These are phyloP conservation scores for Diversispora epigaea DNA, from an alignment of 192 early-diverging fungal species.

Conservation along the genomic window DNA sequence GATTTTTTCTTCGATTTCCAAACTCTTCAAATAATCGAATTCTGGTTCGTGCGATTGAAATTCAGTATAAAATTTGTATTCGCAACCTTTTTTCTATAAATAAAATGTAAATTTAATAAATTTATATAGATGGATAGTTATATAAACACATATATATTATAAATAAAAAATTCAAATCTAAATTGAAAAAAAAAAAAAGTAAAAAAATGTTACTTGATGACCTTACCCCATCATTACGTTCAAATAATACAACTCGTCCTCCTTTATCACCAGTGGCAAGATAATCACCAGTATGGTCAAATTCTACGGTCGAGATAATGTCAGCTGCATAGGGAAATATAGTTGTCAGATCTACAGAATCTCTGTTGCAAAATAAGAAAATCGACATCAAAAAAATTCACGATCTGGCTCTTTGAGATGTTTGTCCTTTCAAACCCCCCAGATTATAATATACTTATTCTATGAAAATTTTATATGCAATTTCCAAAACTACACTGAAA, in stretches of 20 bases:
- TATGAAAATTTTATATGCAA: neutral
- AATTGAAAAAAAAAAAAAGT: constrained; percentile 16
- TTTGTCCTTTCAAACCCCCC: neutral
- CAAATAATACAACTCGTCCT: constrained; percentile 97
- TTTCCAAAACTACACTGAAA: neutral
- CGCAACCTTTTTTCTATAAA: constrained; percentile 94
- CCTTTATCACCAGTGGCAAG: constrained; percentile 98
- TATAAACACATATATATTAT: too few relatives aligned
- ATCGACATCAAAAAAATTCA: constrained; percentile 33
- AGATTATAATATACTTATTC: neutral
- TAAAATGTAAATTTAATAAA: neutral
- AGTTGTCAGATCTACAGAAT: constrained; percentile 32
- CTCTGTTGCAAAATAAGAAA: constrained; percentile 25
- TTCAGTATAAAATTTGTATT: constrained; percentile 99
- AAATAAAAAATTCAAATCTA: neutral
- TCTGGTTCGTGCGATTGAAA: constrained; percentile 99
- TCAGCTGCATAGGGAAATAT: constrained; percentile 68
- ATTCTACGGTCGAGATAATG: constrained; percentile 98
- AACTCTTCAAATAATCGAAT: constrained; percentile 98
- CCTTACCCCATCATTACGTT: constrained; percentile 93
- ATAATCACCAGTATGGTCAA: constrained; percentile 96
- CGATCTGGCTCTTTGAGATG: constrained; percentile 16
- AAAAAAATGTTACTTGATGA: constrained; percentile 27
- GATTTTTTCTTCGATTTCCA: constrained; percentile 99
- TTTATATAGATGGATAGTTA: too few relatives aligned